phyloP scores from a whole-genome alignment of 1,139 yeast genomes.

The Lodderomyces metapsilosis region DNA sequence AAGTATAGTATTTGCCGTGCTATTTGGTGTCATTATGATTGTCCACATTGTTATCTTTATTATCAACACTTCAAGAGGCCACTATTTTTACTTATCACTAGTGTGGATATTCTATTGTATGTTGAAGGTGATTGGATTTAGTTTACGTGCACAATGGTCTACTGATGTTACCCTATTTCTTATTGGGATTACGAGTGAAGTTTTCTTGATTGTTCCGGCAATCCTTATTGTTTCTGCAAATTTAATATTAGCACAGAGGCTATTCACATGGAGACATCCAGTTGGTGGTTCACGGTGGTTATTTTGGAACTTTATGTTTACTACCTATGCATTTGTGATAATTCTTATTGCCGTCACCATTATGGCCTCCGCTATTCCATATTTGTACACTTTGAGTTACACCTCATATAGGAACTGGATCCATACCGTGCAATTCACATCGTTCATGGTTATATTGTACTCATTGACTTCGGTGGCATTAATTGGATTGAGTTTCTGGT shows the following conservation, averaged over 20 bases:
- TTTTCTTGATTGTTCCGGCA: constrained; percentile 34
- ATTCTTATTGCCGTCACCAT: constrained; percentile 33
- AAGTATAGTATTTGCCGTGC: constrained; percentile 28
- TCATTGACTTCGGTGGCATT: constrained; percentile 36
- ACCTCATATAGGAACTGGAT: constrained; percentile 24
- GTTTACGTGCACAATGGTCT: constrained; percentile 31
- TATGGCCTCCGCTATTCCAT: constrained; percentile 36
- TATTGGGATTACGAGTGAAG: constrained; percentile 33
- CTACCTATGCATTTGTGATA: constrained; percentile 29
- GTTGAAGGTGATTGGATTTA: constrained; percentile 32
- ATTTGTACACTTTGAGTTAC: constrained; percentile 27
- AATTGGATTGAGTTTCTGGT: constrained; percentile 38
- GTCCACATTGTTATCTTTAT: constrained; percentile 27
- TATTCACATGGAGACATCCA: constrained; percentile 49
- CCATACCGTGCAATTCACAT: constrained; percentile 29
- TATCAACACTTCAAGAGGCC: constrained; percentile 35
- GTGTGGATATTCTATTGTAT: constrained; percentile 32
- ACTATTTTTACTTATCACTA: constrained; percentile 32
- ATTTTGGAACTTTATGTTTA: constrained; percentile 37
- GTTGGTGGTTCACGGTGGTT: constrained; percentile 42
- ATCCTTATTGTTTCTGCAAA: constrained; percentile 36
- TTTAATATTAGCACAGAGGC: constrained; percentile 41
- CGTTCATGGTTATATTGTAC: constrained; percentile 32
- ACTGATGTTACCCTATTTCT: constrained; percentile 23
- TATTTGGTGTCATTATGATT: constrained; percentile 26